Base-by-base conservation (phyloP, 148 eudicot species). In the Gaultheria prostrata region DNA sequence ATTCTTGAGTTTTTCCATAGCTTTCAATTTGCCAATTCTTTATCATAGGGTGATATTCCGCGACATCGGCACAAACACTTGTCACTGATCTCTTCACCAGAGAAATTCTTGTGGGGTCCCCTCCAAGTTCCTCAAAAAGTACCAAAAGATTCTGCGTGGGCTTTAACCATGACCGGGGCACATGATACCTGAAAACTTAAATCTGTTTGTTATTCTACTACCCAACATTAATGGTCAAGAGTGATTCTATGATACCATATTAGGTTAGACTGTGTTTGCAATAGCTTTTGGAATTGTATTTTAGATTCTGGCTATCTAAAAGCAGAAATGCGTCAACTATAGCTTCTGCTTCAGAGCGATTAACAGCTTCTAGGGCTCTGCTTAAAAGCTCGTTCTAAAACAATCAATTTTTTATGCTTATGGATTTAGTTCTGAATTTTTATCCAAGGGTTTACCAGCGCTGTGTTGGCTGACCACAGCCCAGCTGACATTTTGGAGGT, bases 151-250 rank as follows among this genome's bases (percentile, higher is more conserved):
- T 96, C 43, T 89, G 85, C n/a, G 88, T 89, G 4, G 95, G 94
- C 85, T 93, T 93, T 85, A 94, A 84, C 99, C 99, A 96, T 24
- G 99, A 92, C 57, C 98, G 91, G 28, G 99, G 99, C 65, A 96
- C 93, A 71, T 96, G 99, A 75, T 96, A 96, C 89, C 92, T 90
- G 84, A 73, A 76, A 87, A 57, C 5, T 46, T 84, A 32, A 57
- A 18, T 20, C 35, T 84, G 59, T 72, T 84, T 26, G 79, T 73
- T 48, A 39, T 46, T 79, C 45, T 72, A 53, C 35, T 6, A 56
- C 59, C 10, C 1, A n/a, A 76, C 12, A 53, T 39, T 35, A 39
- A 53, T 33, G 18, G 51, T 21, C 18, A 2, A n/a, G 13, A 21
- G 21, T 1, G 53, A 75, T 28, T 73, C 43, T 11, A 43, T 43